Evolutionary conservation across 2,329 filamentous ascomycete genomes (phyloP), one percentile per base, ranked within the genome.

Genomic region (Colletotrichum gigasporum): DNA sequence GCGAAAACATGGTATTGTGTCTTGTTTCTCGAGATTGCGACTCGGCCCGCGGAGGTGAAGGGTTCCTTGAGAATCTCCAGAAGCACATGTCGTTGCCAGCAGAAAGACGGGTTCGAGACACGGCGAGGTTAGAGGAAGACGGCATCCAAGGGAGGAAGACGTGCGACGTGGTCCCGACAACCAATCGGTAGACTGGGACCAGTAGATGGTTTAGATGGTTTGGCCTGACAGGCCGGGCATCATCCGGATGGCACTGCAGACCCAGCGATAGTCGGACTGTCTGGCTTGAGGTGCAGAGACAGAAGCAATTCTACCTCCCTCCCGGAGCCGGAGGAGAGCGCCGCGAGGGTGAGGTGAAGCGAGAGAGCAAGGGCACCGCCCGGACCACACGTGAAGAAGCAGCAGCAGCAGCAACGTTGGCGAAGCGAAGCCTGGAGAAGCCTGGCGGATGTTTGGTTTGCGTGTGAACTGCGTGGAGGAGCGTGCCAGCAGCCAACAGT

Each of bases 11-110:
- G 44, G 53, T 41, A 54, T 47, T 24, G 24, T 28, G 22, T 30
- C 28, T n/a, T 35, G 35, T 57, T 51, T 51, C 28, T 58, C 12
- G 26, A 58, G 53, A 44, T 63, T 58, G 28, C 45, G 35, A 42
- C 35, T 28, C 51, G n/a, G 26, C 44, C 32, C 22, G 32, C n/a
- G 4, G 20, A 35, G 44, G n/a, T 5, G 7, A 28, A 51, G 11
- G 44, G 14, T 20, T 54, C 39, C 44, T 16, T 35, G 26, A 34
- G 30, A 16, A 37, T 3, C 20, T 35, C 30, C 22, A 28, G 54
- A 26, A 47, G 48, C 20, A 28, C n/a, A 37, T 32, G 44, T n/a
- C 26, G 26, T 30, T 32, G 10, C 11, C 32, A 20, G 14, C 10
- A 14, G 7, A 35, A 14, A 4, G 28, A 14, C 24, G 20, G 20